These are phyloP conservation scores for Aphanomyces cochlioides DNA, from an alignment of 352 stramenopile species.

Conservation along the genomic window DNA sequence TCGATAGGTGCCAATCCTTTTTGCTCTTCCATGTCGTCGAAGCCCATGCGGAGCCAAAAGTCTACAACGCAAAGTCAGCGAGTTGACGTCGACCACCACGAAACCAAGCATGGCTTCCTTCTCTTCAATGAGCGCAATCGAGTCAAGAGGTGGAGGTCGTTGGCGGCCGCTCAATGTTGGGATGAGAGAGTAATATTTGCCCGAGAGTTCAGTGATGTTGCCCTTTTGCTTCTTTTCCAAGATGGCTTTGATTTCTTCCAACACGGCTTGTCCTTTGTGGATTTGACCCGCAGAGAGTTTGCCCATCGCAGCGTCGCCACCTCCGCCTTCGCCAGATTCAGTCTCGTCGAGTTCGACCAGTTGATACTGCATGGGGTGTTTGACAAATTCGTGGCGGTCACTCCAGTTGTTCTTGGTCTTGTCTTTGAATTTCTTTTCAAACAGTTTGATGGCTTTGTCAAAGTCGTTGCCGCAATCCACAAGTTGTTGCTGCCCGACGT, in stretches of 20 bases:
- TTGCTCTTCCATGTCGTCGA: constrained; percentile 28
- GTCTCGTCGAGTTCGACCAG: constrained; percentile 3
- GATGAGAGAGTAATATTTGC: constrained; percentile 11
- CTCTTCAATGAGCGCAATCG: constrained; percentile 8
- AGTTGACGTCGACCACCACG: too few species aligned
- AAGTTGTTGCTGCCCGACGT: constrained; percentile 11
- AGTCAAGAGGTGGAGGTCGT: constrained; percentile 5
- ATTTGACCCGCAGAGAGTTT: too few species aligned
- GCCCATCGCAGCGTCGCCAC: constrained; percentile 10
- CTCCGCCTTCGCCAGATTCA: not conserved
- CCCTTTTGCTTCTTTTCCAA: too few species aligned
- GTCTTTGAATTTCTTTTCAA: constrained; percentile 26
- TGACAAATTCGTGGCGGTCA: constrained; percentile 8
- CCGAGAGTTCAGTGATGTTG: not conserved
- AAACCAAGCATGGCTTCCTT: not conserved
- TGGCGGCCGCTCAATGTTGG: not conserved
- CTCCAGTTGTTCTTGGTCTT: constrained; percentile 25
- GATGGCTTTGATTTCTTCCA: too few species aligned
- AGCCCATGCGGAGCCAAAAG: constrained; percentile 26
- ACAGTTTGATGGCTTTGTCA: constrained; percentile 2
- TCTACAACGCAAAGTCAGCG: not conserved
- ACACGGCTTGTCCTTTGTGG: too few species aligned
- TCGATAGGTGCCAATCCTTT: constrained; percentile 19
- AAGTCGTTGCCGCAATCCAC: constrained; percentile 1
- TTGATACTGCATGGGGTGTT: not conserved